phyloP scores from a whole-genome alignment of 306 rosid genomes.

The Mimosa bimucronata region DNA sequence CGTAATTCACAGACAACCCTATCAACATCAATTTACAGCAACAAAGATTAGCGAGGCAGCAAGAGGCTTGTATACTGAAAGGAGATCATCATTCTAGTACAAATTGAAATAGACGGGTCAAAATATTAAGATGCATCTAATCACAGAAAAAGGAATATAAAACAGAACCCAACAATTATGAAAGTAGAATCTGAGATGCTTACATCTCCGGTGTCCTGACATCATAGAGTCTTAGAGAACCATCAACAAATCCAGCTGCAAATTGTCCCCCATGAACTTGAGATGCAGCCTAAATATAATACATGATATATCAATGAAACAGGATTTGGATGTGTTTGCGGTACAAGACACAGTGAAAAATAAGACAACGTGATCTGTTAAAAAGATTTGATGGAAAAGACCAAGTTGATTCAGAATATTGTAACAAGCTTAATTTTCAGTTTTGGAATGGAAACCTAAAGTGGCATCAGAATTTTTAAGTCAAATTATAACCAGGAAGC shows the following conservation, averaged over 20 bases:
- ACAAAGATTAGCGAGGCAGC: background rate
- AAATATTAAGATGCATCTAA: slow-evolving; percentile 7
- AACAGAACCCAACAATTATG: slow-evolving; percentile 11
- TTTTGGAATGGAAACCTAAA: background rate
- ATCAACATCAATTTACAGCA: slow-evolving; percentile 35
- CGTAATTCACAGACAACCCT: slow-evolving; percentile 81
- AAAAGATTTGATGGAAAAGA: background rate
- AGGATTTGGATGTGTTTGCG: background rate
- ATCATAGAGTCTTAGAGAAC: slow-evolving; percentile 89
- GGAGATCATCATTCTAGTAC: background rate
- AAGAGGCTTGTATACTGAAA: slow-evolving; percentile 13
- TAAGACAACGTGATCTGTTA: background rate
- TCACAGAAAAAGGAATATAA: slow-evolving; percentile 10
- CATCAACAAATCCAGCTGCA: slow-evolving; percentile 95
- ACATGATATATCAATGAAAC: background rate
- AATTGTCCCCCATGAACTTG: slow-evolving; percentile 95
- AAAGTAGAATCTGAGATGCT: slow-evolving; percentile 43
- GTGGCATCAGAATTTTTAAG: background rate
- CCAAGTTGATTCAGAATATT: background rate
- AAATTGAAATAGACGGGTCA: background rate
- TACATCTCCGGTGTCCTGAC: slow-evolving; percentile 85
- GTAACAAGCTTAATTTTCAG: background rate
- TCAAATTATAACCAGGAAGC: background rate
- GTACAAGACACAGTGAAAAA: background rate
- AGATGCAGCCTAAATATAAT: slow-evolving; percentile 78